Conservation (phyloP, 495 filamentous ascomycete species). For the Daldinia childiae region DNA sequence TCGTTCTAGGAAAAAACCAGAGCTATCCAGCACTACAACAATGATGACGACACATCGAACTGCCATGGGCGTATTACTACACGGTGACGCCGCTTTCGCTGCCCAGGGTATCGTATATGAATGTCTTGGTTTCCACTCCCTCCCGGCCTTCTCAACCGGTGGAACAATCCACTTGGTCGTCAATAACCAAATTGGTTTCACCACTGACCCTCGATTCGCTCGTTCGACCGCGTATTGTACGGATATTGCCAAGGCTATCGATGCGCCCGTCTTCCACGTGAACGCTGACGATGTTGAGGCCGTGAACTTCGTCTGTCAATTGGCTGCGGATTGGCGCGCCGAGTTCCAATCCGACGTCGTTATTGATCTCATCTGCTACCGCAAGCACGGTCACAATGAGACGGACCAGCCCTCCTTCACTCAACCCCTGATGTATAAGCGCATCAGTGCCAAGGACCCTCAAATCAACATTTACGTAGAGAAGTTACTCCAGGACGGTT, state of each 20-base stretch:
- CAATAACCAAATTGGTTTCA: constrained; percentile 99
- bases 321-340: constrained; percentile 96
- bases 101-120: constrained; percentile 98
- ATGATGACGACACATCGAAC: constrained; percentile 84
- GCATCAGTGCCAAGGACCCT: constrained; percentile 79
- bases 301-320: constrained; percentile 96
- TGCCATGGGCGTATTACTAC: constrained; percentile 94
- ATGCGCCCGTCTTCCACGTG: constrained; percentile 98
- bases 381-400: constrained; percentile 99
- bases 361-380: constrained; percentile 98
- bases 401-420: constrained; percentile 99
- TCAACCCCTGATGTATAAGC: constrained; percentile 99
- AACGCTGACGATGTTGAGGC: constrained; percentile 98
- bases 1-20: constrained; percentile 97
- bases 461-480: constrained; percentile 89
- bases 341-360: constrained; percentile 98
- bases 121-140: constrained; percentile 94
- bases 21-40: constrained; percentile 98
- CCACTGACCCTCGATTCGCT: constrained; percentile 96
- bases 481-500: constrained; percentile 86
- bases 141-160: constrained; percentile 95
- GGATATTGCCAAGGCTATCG: constrained; percentile 98
- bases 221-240: constrained; percentile 99
- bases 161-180: constrained; percentile 97
- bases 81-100: constrained; percentile 97